These are phyloP conservation scores for Bipolaris sorokiniana DNA, from an alignment of 2,329 filamentous ascomycete species.

Conservation along the genomic window DNA sequence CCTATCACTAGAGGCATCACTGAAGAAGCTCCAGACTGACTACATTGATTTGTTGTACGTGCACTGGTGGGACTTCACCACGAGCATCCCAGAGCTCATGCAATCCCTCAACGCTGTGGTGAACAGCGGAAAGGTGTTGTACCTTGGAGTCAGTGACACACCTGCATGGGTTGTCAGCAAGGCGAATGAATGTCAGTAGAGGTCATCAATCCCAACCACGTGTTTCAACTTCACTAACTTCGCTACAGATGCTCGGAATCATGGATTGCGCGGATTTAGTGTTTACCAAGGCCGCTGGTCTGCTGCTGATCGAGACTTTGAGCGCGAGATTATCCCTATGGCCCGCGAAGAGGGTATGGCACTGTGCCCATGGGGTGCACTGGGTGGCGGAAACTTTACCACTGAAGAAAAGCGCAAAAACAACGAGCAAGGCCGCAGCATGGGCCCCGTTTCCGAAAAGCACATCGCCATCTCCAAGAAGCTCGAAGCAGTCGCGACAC, in stretches of 20 bases:
- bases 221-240: neutral
- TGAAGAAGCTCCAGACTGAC: constrained; percentile 52
- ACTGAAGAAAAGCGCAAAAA: constrained; percentile 39
- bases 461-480: constrained; percentile 61
- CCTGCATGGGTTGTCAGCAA: constrained; percentile 54
- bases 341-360: constrained; percentile 66
- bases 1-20: constrained; percentile 47
- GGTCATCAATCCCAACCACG: neutral
- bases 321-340: constrained; percentile 74
- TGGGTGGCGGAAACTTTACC: constrained; percentile 57
- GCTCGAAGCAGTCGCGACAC: constrained; percentile 64
- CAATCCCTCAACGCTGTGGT: constrained; percentile 47
- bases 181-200: constrained; percentile 52
- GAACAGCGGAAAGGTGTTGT: constrained; percentile 47
- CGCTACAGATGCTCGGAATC: constrained; percentile 64
- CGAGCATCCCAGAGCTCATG: constrained; percentile 48
- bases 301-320: constrained; percentile 67
- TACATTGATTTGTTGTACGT: constrained; percentile 52
- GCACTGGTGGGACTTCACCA: constrained; percentile 52
- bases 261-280: constrained; percentile 72
- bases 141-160: constrained; percentile 48
- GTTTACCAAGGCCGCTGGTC: constrained; percentile 73
- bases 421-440: constrained; percentile 46
- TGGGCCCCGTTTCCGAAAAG: constrained; percentile 53
- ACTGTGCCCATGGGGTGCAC: constrained; percentile 61